These are phyloP conservation scores for Moniliella sp. DNA, from an alignment of 1,284 basidiomycete species.

Conservation along the genomic window DNA sequence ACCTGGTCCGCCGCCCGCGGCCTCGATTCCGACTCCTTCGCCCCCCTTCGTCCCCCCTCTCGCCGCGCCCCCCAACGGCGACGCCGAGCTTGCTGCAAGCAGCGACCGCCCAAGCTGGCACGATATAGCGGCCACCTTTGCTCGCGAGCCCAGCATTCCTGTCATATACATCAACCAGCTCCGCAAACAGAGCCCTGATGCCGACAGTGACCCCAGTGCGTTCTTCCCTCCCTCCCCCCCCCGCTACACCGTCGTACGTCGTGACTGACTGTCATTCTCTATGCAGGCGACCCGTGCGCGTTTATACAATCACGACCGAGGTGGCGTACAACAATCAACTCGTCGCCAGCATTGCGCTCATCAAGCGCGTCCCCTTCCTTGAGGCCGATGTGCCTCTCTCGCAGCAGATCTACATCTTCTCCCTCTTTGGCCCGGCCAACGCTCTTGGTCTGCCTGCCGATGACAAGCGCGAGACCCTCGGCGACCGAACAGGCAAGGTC, in stretches of 20 bases:
- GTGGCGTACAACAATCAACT: constrained; percentile 61
- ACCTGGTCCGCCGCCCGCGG: too few species aligned
- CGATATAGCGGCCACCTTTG: neutral
- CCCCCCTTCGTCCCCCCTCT: too few species aligned
- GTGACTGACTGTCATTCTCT: neutral
- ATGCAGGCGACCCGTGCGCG: constrained; percentile 7
- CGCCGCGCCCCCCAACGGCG: too few species aligned
- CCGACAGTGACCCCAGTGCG: too few species aligned
- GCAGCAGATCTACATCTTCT: constrained; percentile 70
- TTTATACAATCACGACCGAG: constrained; percentile 50
- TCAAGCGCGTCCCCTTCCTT: constrained; percentile 67
- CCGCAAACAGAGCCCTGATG: neutral
- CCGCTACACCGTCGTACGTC: neutral
- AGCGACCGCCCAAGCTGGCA: neutral
- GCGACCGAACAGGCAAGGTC: constrained; percentile 1
- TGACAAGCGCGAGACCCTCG: neutral
- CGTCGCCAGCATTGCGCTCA: constrained; percentile 69
- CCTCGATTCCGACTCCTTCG: too few species aligned
- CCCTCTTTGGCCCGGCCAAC: constrained; percentile 69
- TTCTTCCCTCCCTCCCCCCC: neutral
- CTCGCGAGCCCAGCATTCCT: neutral
- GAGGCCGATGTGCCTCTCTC: constrained; percentile 59
- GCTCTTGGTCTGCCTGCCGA: constrained; percentile 1
- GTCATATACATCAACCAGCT: neutral
- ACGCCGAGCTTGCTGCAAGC: too few species aligned